phyloP scores from a whole-genome alignment of 768 basidiomycete species.

The Collybia sp. region DNA sequence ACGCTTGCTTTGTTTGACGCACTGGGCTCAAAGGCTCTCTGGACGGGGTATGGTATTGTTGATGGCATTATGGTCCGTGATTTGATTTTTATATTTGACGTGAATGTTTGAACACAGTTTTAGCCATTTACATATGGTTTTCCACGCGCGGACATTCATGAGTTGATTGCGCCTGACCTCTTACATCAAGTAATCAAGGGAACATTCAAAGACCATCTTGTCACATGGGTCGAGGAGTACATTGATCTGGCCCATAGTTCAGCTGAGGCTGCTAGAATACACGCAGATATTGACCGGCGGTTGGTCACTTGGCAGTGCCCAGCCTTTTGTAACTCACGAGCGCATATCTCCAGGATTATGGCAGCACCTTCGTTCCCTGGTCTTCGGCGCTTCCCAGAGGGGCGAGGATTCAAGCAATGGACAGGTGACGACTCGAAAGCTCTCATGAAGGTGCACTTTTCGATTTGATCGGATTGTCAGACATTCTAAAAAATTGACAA shows the following conservation, averaged over 20 bases:
- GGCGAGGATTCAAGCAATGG: constrained; percentile 13
- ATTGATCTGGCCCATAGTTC: constrained; percentile 10
- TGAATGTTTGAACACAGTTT: not conserved
- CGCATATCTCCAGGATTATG: not conserved
- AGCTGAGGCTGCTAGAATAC: constrained; percentile 10
- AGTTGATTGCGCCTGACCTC: constrained; percentile 22
- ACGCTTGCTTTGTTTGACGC: constrained; percentile 11
- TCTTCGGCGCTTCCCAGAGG: constrained; percentile 17
- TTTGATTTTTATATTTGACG: not conserved
- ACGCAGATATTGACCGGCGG: constrained; percentile 24
- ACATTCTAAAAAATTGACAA: no score
- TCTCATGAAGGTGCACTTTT: constrained; percentile 18
- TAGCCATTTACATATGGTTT: constrained; percentile 23
- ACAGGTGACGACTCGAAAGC: constrained; percentile 20
- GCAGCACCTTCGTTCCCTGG: constrained; percentile 3
- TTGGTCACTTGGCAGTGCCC: constrained; percentile 3
- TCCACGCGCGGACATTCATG: constrained; percentile 27
- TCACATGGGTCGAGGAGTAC: constrained; percentile 24
- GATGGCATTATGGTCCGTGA: constrained; percentile 17
- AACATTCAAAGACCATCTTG: constrained; percentile 32
- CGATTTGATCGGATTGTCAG: no score
- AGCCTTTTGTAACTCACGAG: not conserved
- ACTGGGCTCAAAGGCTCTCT: constrained; percentile 12
- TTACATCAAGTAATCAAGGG: constrained; percentile 31
- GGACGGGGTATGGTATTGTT: constrained; percentile 22